Conservation (phyloP, 208 protist species). For the Wallacemonas collosoma region DNA sequence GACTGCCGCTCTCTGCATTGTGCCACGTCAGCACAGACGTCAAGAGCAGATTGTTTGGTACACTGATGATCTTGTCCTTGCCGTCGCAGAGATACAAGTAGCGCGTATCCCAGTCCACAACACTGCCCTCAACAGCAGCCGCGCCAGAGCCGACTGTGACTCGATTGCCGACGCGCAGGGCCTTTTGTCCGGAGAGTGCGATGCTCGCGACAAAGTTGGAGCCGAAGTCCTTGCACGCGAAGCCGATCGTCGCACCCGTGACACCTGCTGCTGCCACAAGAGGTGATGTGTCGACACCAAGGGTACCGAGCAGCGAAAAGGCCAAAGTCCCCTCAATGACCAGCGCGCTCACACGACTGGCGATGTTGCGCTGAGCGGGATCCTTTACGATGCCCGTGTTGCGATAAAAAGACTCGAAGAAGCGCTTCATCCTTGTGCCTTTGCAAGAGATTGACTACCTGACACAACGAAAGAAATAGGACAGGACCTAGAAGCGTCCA, state of each 20-base stretch:
- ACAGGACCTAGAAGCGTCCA: no score
- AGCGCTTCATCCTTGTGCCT: conserved; percentile 55
- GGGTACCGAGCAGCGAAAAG: conserved; percentile 70
- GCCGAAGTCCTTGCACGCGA: conserved; percentile 85
- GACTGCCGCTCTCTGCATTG: conserved; percentile 20
- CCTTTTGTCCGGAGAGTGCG: conserved; percentile 60
- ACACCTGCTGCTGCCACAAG: conserved; percentile 79
- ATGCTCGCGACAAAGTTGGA: conserved; percentile 85
- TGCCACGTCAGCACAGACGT: conserved; percentile 73
- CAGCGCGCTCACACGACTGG: conserved; percentile 58
- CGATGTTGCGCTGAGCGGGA: conserved; percentile 71
- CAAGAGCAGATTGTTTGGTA: conserved; percentile 79
- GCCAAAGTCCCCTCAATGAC: conserved; percentile 51
- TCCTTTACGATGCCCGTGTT: conserved; percentile 68
- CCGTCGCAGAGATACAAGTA: conserved; percentile 75
- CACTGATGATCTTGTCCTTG: conserved; percentile 46
- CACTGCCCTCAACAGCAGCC: conserved; percentile 41
- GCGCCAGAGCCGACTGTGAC: conserved; percentile 62
- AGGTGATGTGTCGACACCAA: conserved; percentile 76
- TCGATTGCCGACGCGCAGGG: conserved; percentile 59
- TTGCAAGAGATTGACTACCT: no score
- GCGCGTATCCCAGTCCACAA: conserved; percentile 79
- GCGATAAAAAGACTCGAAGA: conserved; percentile 78
- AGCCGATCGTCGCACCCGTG: conserved; percentile 81
- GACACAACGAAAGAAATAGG: no score